Base-by-base conservation (phyloP, 139 green algal genomes). In the Closterium sp. region DNA sequence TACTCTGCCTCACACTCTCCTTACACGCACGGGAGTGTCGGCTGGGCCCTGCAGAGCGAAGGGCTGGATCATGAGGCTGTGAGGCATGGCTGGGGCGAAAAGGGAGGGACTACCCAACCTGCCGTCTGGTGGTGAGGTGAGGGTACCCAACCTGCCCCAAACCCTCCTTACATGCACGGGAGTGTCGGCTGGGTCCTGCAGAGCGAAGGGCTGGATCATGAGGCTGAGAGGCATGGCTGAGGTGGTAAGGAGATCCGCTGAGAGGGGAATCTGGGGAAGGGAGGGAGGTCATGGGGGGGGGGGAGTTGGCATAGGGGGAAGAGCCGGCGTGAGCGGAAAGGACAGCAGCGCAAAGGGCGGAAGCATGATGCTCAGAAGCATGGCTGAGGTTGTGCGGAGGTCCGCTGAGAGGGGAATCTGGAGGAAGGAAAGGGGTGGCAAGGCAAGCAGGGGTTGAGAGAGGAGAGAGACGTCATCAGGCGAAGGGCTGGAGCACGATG, bases 151-250 rank as follows among this genome's bases (percentile, higher is more conserved):
- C n/a, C 84, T 36, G 4, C 23, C 33, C 23, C 36, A 90, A 23
- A 2, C n/a, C n/a, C 4, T 4, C 4, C 66, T 92, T 90, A 98
- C 96, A 93, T 94, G 92, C 0, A 99, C 94, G 5, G 93, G 92
- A 19, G 97, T 96, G 35, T 99, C 97, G 3, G 93, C 92, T 0
- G 96, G 95, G 84, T 97, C 95, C 1, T 94, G 94, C 81, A 97
- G 91, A 1, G 97, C 97, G 86, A 99, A 90, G 0, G 97, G 97
- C 90, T 96, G 95, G 66, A 98, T 93, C 25, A 98, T 91, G 2
- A 97, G 23, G 10, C 95, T 96, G 66, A 99, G 90, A 34, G 97
- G 97, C 96, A 99, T 97, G 35, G 90, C 91, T 25, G 91, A 92
- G 35, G 96, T 96, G 55, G 91, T 95, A 21, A 97, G 91, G 89